Conservation (phyloP, 495 filamentous ascomycete genomes). For the Letharia lupina region DNA sequence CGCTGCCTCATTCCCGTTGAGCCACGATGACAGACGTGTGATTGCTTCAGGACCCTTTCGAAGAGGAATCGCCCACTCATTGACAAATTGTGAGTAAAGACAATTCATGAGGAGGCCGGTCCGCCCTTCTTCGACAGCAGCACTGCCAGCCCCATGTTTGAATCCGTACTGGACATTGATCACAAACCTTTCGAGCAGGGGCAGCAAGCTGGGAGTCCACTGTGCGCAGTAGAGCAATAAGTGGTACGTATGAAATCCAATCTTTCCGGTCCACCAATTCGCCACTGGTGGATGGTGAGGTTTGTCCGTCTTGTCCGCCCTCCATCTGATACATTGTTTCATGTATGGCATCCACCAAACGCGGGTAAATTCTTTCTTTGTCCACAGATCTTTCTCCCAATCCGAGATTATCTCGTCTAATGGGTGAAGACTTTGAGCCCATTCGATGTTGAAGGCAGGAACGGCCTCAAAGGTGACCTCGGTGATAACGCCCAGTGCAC, state of each 20-base stretch:
- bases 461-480: conserved; percentile 79
- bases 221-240: conserved; percentile 70
- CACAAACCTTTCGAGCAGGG: conserved; percentile 85
- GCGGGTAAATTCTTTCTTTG: conserved; percentile 72
- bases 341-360: conserved; percentile 98
- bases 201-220: conserved; percentile 71
- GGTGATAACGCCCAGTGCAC: conserved; percentile 81
- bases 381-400: conserved; percentile 77
- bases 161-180: conserved; percentile 96
- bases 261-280: conserved; percentile 68
- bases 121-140: conserved; percentile 70
- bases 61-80: conserved; percentile 96
- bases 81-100: conserved; percentile 91
- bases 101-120: conserved; percentile 89
- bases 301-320: conserved; percentile 63
- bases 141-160: conserved; percentile 52
- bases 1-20: conserved; percentile 52
- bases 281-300: conserved; percentile 38
- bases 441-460: conserved; percentile 68
- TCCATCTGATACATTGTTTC: conserved; percentile 77
- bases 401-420: conserved; percentile 56
- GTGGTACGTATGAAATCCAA: conserved; percentile 87
- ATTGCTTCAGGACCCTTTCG: conserved; percentile 83
- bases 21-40: conserved; percentile 71
- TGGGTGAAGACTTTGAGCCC: conserved; percentile 69